A percentile compares a stretch with the other conserved stretches of the same genome.
These are phyloP conservation scores for Niebla homalea DNA, from an alignment of 495 filamentous ascomycete species.

Conservation along the genomic window DNA sequence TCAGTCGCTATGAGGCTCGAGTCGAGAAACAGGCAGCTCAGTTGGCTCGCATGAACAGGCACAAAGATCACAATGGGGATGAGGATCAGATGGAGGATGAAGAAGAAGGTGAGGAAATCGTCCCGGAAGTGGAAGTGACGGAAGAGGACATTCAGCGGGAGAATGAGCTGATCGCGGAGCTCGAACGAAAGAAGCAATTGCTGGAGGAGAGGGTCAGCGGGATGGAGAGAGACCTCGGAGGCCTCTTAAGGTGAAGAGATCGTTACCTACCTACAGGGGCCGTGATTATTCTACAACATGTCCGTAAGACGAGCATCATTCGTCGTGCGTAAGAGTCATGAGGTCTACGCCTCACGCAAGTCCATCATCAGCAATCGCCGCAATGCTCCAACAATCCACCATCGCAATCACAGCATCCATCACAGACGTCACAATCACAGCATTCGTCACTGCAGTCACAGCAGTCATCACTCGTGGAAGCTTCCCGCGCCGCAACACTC, in stretches of 20 bases:
- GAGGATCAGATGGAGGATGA: slow-evolving; percentile 26
- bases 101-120: slow-evolving; percentile 21
- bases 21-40: slow-evolving; percentile 66
- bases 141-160: slow-evolving; percentile 64
- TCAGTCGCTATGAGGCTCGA: slow-evolving; percentile 64
- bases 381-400: background rate
- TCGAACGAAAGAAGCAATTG: slow-evolving; percentile 63
- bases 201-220: slow-evolving; percentile 66
- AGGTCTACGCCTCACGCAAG: background rate
- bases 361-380: background rate
- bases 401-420: background rate
- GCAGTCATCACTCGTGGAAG: background rate
- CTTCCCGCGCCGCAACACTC: background rate
- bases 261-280: too few species aligned
- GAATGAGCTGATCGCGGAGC: slow-evolving; percentile 61
- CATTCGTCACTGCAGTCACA: background rate
- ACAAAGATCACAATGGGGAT: slow-evolving; percentile 24
- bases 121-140: slow-evolving; percentile 37
- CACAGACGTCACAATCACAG: background rate
- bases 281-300: too few species aligned
- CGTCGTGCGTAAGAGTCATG: background rate
- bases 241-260: slow-evolving; percentile 37
- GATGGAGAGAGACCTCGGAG: slow-evolving; percentile 70
- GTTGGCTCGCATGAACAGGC: slow-evolving; percentile 58
- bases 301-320: too few species aligned